A percentile compares a stretch with the other conserved stretches of the same genome.
These are phyloP conservation scores for Suillus paluster DNA, from an alignment of 768 basidiomycete genomes.

Conservation along the genomic window DNA sequence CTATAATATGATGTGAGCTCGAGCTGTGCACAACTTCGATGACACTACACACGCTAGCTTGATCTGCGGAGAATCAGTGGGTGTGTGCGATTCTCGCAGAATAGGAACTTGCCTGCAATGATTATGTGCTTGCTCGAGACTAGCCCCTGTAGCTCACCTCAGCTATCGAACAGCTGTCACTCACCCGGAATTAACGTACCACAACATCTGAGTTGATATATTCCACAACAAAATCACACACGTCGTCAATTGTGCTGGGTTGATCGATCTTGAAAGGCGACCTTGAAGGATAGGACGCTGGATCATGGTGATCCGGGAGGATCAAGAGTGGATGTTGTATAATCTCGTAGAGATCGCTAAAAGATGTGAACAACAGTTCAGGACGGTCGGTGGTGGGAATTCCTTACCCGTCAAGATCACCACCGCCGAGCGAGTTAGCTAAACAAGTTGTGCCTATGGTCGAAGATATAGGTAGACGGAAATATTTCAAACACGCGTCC, in stretches of 20 bases:
- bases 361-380: background rate
- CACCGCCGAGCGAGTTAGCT: constrained; percentile 72
- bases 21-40: background rate
- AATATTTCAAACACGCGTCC: background rate
- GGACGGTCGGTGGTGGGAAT: background rate
- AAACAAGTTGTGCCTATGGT: constrained; percentile 59
- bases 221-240: constrained; percentile 81
- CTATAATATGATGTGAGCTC: constrained; percentile 36
- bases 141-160: constrained; percentile 54
- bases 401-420: constrained; percentile 81
- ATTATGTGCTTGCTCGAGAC: constrained; percentile 68
- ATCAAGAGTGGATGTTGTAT: constrained; percentile 59
- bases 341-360: constrained; percentile 69
- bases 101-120: constrained; percentile 60
- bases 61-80: constrained; percentile 49
- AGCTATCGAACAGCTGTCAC: background rate
- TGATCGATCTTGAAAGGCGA: constrained; percentile 43
- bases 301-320: constrained; percentile 50
- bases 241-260: constrained; percentile 65
- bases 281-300: constrained; percentile 55
- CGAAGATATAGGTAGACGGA: background rate
- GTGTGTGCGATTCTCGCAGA: background rate
- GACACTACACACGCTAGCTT: constrained; percentile 58
- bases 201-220: constrained; percentile 84
- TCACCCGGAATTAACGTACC: constrained; percentile 42